Base-by-base conservation (phyloP, 306 rosid genomes). In the Corylus americana region DNA sequence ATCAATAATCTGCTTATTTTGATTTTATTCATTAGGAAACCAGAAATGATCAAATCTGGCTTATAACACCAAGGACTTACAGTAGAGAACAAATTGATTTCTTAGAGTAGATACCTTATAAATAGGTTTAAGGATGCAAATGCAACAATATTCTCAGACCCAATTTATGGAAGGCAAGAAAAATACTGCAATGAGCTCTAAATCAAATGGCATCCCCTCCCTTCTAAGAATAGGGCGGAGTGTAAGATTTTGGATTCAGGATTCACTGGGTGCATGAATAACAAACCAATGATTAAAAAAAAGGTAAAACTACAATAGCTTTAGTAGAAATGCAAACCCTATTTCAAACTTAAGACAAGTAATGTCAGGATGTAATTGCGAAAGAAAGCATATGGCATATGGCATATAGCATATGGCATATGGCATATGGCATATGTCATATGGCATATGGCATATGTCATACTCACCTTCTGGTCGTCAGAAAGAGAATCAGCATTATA, bases 391-490 rank as follows among this genome's bases (percentile, higher is more conserved):
- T 42, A 78, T 72, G 17, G 39, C 48, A 55, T 51, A 74, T 11
- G 10, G 69, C 35, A 42, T 62, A 81, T 72, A 13, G 39, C 48
- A 55, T 51, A 74, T 11, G 8, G 69, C 35, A 42, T 62, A 81
- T 72, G 17, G 39, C 48, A 55, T 51, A 74, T 11, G 10, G 70
- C 35, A 42, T 62, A 81, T 72, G 17, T 31, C 48, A 55, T 51
- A 74, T 11, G 8, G 69, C 35, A 42, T 62, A 81, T 72, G 17
- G 39, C 48, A 55, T 51, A 74, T 11, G 10, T 72, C 35, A 42
- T 62, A 81, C 89, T 76, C 78, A 96, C 99, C 99, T 93, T 96
- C 88, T 91, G 96, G 83, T 64, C 83, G 47, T 96, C 98, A 50
- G 91, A 86, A 72, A 96, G 99, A 84, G 94, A 91, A 88, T 96